A percentile compares a stretch with the other conserved stretches of the same genome.
Conservation (phyloP, 352 stramenopile species). For the Phytophthora rubi region DNA sequence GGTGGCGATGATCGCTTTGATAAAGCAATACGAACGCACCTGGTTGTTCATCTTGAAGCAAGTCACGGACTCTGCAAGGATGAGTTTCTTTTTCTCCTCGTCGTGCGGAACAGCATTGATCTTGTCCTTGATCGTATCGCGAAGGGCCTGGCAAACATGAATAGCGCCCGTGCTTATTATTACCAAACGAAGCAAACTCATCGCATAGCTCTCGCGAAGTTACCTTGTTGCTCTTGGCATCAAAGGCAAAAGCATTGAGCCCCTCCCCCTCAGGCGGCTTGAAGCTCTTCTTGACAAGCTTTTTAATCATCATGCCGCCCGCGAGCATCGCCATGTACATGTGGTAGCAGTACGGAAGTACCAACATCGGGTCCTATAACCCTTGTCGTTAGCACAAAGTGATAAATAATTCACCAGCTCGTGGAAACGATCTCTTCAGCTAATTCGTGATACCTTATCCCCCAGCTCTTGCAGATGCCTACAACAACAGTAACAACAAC, state of each 20-base stretch:
- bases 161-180: background rate
- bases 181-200: background rate
- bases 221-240: conserved; percentile 60
- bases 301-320: conserved; percentile 67
- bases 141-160: conserved; percentile 40
- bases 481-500: background rate
- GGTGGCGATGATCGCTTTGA: background rate
- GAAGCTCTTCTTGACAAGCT: conserved; percentile 73
- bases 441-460: conserved; percentile 44
- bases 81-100: conserved; percentile 49
- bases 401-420: background rate
- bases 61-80: conserved; percentile 58
- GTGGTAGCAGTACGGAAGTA: conserved; percentile 74
- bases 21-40: conserved; percentile 28
- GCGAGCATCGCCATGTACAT: conserved; percentile 79
- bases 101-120: conserved; percentile 58
- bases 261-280: conserved; percentile 45
- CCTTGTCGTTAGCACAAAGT: background rate
- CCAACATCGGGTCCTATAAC: conserved; percentile 57
- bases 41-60: conserved; percentile 80
- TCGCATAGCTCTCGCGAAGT: background rate
- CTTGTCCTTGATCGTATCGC: conserved; percentile 61
- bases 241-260: conserved; percentile 60
- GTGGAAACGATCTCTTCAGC: background rate
- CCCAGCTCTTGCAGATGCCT: conserved; percentile 63